A percentile compares a stretch with the other conserved stretches of the same genome.
These are phyloP conservation scores for Amanita inopinata DNA, from an alignment of 768 basidiomycete genomes.

Conservation along the genomic window DNA sequence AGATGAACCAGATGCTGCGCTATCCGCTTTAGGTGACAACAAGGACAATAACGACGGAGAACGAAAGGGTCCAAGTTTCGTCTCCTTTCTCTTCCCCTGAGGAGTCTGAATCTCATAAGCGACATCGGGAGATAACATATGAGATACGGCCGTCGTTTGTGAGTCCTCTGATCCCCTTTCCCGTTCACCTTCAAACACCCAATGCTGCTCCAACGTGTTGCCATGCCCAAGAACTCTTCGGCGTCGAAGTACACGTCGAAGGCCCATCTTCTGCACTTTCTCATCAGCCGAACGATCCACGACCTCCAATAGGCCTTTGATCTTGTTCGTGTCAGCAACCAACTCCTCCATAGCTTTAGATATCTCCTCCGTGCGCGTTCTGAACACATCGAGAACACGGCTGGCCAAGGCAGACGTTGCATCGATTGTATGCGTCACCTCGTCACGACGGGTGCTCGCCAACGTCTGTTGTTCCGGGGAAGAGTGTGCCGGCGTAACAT, in stretches of 20 bases:
- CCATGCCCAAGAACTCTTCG: conserved; percentile 3
- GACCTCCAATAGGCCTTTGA: conserved; percentile 32
- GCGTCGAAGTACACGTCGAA: conserved; percentile 18
- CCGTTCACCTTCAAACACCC: conserved; percentile 17
- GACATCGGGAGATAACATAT: background rate
- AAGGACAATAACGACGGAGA: conserved; percentile 6
- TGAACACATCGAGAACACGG: background rate
- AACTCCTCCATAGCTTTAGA: conserved; percentile 8
- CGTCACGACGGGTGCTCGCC: background rate
- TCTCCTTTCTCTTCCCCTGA: conserved; percentile 9
- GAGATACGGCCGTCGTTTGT: conserved; percentile 40
- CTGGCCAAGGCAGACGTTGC: conserved; percentile 1
- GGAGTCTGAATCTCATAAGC: conserved; percentile 9
- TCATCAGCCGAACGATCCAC: conserved; percentile 35
- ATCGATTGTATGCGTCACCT: background rate
- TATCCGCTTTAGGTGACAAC: conserved; percentile 3
- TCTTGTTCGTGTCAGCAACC: conserved; percentile 22
- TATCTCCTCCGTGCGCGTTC: background rate
- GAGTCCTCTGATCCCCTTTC: conserved; percentile 64
- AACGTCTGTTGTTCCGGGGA: background rate
- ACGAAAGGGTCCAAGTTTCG: conserved; percentile 6
- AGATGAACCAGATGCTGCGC: background rate
- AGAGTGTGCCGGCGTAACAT: background rate
- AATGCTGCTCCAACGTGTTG: background rate
- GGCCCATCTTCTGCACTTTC: conserved; percentile 28